Evolutionary conservation across 1,139 yeast genomes (phyloP).

Genomic region (Eremothecium coryli): DNA sequence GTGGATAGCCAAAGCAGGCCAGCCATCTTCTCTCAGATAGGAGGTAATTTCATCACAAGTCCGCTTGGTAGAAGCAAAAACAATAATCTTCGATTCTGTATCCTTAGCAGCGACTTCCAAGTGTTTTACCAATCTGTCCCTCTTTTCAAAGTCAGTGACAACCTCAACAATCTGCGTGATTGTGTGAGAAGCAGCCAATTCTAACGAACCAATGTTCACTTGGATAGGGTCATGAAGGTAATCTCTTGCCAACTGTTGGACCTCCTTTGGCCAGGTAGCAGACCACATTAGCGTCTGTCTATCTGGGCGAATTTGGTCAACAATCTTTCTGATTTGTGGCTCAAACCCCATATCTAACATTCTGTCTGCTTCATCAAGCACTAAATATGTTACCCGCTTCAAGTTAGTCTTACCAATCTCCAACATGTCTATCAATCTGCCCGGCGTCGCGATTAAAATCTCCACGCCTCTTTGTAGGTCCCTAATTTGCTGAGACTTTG

Average conservation of each 20-base stretch:
- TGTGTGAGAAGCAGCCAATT: conserved; percentile 92
- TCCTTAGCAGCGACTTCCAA: conserved; percentile 78
- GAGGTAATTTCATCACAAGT: conserved; percentile 93
- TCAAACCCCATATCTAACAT: conserved; percentile 98
- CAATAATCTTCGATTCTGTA: conserved; percentile 64
- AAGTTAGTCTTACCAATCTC: conserved; percentile 92
- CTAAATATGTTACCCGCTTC: conserved; percentile 92
- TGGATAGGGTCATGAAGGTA: conserved; percentile 89
- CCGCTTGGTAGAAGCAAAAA: conserved; percentile 93
- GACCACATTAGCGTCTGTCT: conserved; percentile 99
- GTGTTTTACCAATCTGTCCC: conserved; percentile 80
- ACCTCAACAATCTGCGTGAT: conserved; percentile 92
- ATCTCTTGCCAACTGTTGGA: conserved; percentile 83
- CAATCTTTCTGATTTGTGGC: conserved; percentile 91
- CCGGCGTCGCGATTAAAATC: conserved; percentile 94
- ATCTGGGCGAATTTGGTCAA: conserved; percentile 92
- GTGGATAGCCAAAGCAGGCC: conserved; percentile 98
- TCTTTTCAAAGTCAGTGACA: conserved; percentile 83
- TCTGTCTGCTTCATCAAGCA: conserved; percentile 93
- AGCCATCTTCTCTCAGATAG: conserved; percentile 90
- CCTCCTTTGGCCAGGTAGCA: conserved; percentile 99
- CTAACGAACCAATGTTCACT: conserved; percentile 92
- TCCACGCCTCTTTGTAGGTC: conserved; percentile 93
- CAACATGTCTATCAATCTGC: conserved; percentile 95
- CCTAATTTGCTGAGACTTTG: conserved; percentile 94